Evolutionary conservation across 768 basidiomycete species (phyloP), one percentile per base, ranked within the genome.

Genomic region (Cystobasidiopsis lactophilus): DNA sequence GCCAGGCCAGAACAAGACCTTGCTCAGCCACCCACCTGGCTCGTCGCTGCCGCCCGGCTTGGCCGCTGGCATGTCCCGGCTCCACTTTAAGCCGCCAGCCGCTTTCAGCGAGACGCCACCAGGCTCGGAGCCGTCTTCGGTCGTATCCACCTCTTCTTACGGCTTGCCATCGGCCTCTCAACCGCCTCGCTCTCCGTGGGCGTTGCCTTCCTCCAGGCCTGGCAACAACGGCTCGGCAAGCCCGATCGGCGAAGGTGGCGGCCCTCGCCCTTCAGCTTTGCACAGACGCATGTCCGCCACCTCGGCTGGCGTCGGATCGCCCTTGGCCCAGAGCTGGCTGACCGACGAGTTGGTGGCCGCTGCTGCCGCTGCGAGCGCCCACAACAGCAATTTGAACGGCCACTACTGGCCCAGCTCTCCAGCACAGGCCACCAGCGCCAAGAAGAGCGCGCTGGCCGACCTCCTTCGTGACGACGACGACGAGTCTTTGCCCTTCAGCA

Each of bases 41-140:
- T 52, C 40, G 5, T 56, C 50, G 11, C 40, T 55, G 31, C 55
- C 55, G 11, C 50, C 51, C 13, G 55, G 55, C n/a, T 40, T 56
- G 26, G 55, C 55, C 27, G 55, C 45, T 23, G 55, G 55, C 21
- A 43, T 56, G 30, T 56, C 55, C 13, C 40, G 55, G 18, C 31
- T 56, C 3, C 55, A 56, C 38, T 21, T 56, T 23, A 54, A 49
- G 11, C 47, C 53, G 13, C 46, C 53, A 5, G 53, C 45, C 26
- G 18, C 21, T 49, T 49, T 46, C 3, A 46, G 53, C 18, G 48
- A 54, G 30, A 54, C 53, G 2, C 53, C 53, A 18, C 53, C 39
- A 2, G 21, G 21, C 2, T 54, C 53, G n/a, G 44, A 23, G 19
- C 29, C 35, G 21, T 53, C 52, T n/a, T 11, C 52, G 44, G 5